Base-by-base conservation (phyloP, 148 eudicot genomes). In the Camellia japonica region DNA sequence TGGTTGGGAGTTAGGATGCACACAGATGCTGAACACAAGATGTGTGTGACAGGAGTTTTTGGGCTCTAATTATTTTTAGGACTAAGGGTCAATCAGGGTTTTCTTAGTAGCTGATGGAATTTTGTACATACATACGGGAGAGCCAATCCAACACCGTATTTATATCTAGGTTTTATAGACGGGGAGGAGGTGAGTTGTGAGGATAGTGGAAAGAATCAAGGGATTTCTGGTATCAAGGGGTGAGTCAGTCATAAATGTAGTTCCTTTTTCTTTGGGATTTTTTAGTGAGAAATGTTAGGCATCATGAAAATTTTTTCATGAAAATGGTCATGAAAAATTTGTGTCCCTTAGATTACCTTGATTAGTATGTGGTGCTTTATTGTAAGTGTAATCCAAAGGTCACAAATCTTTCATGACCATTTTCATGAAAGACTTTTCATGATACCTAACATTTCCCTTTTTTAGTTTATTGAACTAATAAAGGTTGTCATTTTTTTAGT, bases 101-200 rank as follows among this genome's bases (percentile, higher is more conserved):
- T 63, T 20, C 15, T 55, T 58, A 54, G 66, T 16, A 20, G 42
- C 18, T 61, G 60, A 6, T 56, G 85, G 68, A 63, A 74, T 63
- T 46, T 82, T 54, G 87, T 81, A 86, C 79, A 84, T 75, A 83
- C 79, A 69, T 64, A 74, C 78, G 69, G 79, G 42, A 78, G 84
- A 74, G 80, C 86, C 30, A 78, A 47, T 47, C 78, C 76, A 56
- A 75, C 72, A 52, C 60, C 82, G 46, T 86, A 85, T 83, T 23
- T 23, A 86, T 69, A 83, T 83, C 78, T 61, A 69, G 80, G 88
- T 9, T 59, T 18, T 64, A 23, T 68, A 60, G 47, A 47, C 51
- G 6, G 7, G 73, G 77, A 73, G 43, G 68, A 19, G 68, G 43
- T 60, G 19, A n/a, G 64, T 60, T 41, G 7, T 2, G 76, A 14